Conservation (phyloP, 805 yeast genomes). For the Torulaspora delbrueckii region DNA sequence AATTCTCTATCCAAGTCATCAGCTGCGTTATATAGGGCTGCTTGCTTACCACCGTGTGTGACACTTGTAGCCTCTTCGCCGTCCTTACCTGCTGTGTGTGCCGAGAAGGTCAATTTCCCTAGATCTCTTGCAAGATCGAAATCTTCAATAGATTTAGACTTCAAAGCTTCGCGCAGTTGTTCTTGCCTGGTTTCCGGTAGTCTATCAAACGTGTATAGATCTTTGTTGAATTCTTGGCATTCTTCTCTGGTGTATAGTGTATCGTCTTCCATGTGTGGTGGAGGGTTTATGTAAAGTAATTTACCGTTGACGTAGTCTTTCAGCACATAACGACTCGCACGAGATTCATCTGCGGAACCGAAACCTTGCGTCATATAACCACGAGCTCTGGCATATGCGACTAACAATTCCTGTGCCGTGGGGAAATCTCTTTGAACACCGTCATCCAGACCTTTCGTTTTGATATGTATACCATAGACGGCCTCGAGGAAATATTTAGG, state of each 20-base stretch:
- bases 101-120: conserved; percentile 68
- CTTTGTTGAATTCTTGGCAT: conserved; percentile 62
- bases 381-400: conserved; percentile 92
- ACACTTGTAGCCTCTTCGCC: conserved; percentile 45
- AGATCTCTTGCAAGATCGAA: conserved; percentile 69
- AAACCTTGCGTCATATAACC: conserved; percentile 97
- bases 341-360: conserved; percentile 92
- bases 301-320: conserved; percentile 96
- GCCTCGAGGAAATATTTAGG: conserved; percentile 90
- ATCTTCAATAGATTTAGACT: conserved; percentile 49
- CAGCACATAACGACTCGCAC: conserved; percentile 87
- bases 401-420: conserved; percentile 81
- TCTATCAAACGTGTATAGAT: conserved; percentile 58
- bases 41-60: conserved; percentile 77
- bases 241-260: conserved; percentile 49
- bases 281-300: conserved; percentile 78
- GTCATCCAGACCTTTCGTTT: conserved; percentile 67
- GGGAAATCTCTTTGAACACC: conserved; percentile 79
- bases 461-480: conserved; percentile 86
- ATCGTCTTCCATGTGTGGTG: conserved; percentile 65
- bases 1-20: conserved; percentile 83
- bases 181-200: conserved; percentile 69
- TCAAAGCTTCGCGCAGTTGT: conserved; percentile 64
- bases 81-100: conserved; percentile 57
- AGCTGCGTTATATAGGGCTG: conserved; percentile 71